A percentile compares a stretch with the other conserved stretches of the same genome.
These are phyloP conservation scores for Chlorella sp. DNA, from an alignment of 139 green algal species.

Conservation along the genomic window DNA sequence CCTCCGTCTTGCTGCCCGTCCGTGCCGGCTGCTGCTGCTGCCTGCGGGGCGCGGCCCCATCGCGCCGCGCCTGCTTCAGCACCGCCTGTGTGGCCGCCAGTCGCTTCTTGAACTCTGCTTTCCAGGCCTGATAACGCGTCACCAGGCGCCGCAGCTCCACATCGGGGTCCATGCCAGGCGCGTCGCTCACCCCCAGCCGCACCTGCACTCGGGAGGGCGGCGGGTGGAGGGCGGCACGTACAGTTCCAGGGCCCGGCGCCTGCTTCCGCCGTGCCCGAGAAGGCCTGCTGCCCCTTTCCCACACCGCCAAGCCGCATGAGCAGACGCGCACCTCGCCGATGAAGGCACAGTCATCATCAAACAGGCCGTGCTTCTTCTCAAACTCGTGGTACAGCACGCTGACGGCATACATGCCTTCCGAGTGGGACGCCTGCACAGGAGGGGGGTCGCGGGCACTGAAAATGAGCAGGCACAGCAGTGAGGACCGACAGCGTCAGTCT, in stretches of 20 bases:
- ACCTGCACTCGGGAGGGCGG: constrained; percentile 16
- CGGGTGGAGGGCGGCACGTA: not conserved
- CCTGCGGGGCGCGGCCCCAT: no score
- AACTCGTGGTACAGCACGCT: constrained; percentile 30
- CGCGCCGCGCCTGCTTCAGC: not conserved
- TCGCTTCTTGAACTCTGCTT: constrained; percentile 56
- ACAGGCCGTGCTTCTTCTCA: constrained; percentile 23
- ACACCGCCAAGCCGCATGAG: not conserved
- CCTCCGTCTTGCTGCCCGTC: no score
- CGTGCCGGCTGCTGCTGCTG: no score
- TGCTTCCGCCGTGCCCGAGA: not conserved
- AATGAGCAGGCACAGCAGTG: no score
- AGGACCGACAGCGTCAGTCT: no score
- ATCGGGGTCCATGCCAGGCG: constrained; percentile 56
- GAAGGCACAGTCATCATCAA: constrained; percentile 58
- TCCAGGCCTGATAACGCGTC: constrained; percentile 62
- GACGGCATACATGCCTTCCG: constrained; percentile 3
- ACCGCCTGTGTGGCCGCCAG: not conserved
- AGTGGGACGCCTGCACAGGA: not conserved
- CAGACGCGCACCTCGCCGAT: constrained; percentile 42
- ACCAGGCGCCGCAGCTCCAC: constrained; percentile 54
- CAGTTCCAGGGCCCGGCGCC: no score
- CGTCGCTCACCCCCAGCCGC: constrained; percentile 33
- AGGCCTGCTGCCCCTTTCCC: not conserved
- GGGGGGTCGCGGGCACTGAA: not conserved